Evolutionary conservation across 805 yeast species (phyloP), one percentile per base, ranked within the genome.

Genomic region (Sugiyamaella chiloensis): DNA sequence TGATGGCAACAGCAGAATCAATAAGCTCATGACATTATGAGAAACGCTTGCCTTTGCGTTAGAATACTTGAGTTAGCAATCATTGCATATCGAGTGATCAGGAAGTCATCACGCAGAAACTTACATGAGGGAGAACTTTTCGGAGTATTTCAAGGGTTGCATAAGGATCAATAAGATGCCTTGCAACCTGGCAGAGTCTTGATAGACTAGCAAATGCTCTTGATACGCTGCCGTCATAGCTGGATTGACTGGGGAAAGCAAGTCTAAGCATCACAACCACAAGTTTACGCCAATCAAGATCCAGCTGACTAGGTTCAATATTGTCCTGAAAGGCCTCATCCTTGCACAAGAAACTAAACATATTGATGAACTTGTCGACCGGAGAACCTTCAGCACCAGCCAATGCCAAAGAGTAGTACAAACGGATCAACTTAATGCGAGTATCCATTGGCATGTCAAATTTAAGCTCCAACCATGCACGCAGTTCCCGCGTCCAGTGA

Each of bases 401-500:
- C 23, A 89, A 67, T 31, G 87, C 74, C 21, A 93, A 71, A 14
- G 85, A 78, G 59, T 80, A 89, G 61, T 79, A 90, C 1, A 87
- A 85, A 47, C 72, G 71, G 0, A 87, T 80, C 35, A 91, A 71
- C 1, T 78, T 68, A 19, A 80, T 72, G 46, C 89, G 75, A 40
- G 82, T 65, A 1, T 71, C 55, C 9, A 87, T 57, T 0, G 99
- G 97, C 69, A 91, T 74, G 44, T 84, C 85, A 58, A 85, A 80
- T 57, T 87, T 86, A 80, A 85, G 82, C 56, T 77, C 78, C 46
- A 88, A 63, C 78, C 96, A 84, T 34, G 84, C 82, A 43, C 79
- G 76, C 52, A 91, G 72, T 62, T 89, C 97, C 46, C 84, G 81
- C 0, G 96, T 84, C 96, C 96, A 90, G 50, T 84, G 86, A 45